These are phyloP conservation scores for Xylariaceae sp. DNA, from an alignment of 2,329 filamentous ascomycete genomes.

Conservation along the genomic window DNA sequence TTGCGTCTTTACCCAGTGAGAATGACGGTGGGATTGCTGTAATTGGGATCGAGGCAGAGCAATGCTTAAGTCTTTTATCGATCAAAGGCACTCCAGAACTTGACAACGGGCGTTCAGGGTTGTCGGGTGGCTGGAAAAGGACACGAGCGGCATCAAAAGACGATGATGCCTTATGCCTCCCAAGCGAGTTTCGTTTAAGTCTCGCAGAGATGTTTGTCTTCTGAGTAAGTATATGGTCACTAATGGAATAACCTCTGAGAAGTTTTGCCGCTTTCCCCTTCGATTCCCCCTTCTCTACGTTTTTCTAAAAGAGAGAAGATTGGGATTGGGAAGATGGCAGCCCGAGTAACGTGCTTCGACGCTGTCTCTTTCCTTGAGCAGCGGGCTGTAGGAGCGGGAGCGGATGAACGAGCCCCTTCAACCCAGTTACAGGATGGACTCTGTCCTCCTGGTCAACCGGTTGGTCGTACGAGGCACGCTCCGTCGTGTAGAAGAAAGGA, in stretches of 20 bases:
- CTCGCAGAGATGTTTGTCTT: constrained; percentile 18
- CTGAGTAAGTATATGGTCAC: constrained; percentile 21
- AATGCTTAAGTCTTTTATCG: constrained; percentile 17
- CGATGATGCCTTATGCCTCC: constrained; percentile 25
- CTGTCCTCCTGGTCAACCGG: constrained; percentile 13
- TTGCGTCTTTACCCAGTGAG: constrained; percentile 1
- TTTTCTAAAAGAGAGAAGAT: constrained; percentile 23
- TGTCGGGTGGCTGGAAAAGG: constrained; percentile 7
- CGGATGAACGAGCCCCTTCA: constrained; percentile 6
- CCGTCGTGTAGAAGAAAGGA: constrained; percentile 27
- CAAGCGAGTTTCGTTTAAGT: constrained; percentile 26
- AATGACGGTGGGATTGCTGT: constrained; percentile 3
- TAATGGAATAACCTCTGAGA: constrained; percentile 16
- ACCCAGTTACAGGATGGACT: constrained; percentile 5
- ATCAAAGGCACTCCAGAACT: constrained; percentile 26
- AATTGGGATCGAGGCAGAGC: constrained; percentile 4
- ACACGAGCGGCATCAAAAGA: constrained; percentile 25
- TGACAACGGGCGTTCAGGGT: constrained; percentile 23
- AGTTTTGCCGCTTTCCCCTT: constrained; percentile 15
- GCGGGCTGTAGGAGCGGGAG: constrained; percentile 10
- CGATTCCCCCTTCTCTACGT: constrained; percentile 17
- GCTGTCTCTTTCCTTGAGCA: constrained; percentile 22
- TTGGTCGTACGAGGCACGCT: constrained; percentile 18
- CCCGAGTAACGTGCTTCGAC: constrained; percentile 22
- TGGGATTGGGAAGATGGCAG: constrained; percentile 20